Evolutionary conservation across 805 yeast genomes (phyloP).

Genomic region (Metschnikowia cerradonensis): DNA sequence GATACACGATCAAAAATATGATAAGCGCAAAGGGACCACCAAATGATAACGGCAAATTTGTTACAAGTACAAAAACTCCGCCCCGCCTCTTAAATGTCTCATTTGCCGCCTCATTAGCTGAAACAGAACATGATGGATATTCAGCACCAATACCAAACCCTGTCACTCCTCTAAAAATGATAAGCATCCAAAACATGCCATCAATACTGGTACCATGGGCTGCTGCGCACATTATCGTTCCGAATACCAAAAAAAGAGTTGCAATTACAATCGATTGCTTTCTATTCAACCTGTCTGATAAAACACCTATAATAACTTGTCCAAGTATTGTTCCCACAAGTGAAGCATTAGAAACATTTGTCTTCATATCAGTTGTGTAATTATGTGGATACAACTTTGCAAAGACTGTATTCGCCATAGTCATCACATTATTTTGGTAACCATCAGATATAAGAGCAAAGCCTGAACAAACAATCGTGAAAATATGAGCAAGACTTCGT

Average conservation of each 20-base stretch:
- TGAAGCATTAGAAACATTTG: conserved; percentile 66
- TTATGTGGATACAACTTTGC: conserved; percentile 38
- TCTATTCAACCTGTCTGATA: conserved; percentile 64
- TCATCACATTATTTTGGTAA: conserved; percentile 70
- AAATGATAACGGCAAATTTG: conserved; percentile 67
- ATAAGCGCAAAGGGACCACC: conserved; percentile 78
- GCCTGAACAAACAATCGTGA: conserved; percentile 62
- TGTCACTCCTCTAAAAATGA: conserved; percentile 67
- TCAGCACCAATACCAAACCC: conserved; percentile 82
- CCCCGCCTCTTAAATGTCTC: conserved; percentile 64
- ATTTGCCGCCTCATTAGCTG: conserved; percentile 72
- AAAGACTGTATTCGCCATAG: conserved; percentile 61
- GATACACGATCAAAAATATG: conserved; percentile 63
- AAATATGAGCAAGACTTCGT: conserved; percentile 24
- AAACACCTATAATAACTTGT: conserved; percentile 59
- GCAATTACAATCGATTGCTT: conserved; percentile 68
- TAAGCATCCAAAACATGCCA: conserved; percentile 76
- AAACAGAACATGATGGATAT: conserved; percentile 64
- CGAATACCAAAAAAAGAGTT: conserved; percentile 56
- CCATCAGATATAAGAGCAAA: conserved; percentile 76
- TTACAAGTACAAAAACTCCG: conserved; percentile 58
- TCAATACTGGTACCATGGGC: conserved; percentile 55
- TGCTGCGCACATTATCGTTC: conserved; percentile 65
- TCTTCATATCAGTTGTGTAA: conserved; percentile 46
- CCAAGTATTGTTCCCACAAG: conserved; percentile 70